Percentiles rank a stretch among this genome's conserved stretches.
Conservation (phyloP, 805 yeast genomes). For the Candida verbasci region DNA sequence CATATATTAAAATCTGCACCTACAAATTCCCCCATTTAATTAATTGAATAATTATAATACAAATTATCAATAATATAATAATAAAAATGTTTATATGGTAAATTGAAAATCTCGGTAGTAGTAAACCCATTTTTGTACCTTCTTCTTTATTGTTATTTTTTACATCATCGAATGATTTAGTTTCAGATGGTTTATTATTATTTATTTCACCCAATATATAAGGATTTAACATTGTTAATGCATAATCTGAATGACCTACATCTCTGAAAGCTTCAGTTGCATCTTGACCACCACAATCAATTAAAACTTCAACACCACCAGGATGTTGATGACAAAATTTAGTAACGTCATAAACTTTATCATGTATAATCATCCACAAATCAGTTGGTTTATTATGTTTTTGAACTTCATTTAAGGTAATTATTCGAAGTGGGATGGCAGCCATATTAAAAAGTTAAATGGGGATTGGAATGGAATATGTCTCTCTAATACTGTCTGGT, state of each 20-base stretch:
- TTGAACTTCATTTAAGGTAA: constrained; percentile 48
- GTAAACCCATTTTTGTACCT: too few species aligned
- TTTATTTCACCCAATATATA: constrained; percentile 22
- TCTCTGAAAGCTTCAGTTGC: constrained; percentile 66
- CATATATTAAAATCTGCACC: too few species aligned
- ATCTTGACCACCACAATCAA: constrained; percentile 76
- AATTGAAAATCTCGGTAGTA: not conserved
- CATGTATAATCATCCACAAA: constrained; percentile 80
- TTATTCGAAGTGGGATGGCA: constrained; percentile 1
- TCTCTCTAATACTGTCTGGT: not conserved
- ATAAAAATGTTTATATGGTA: not conserved
- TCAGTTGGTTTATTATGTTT: constrained; percentile 72
- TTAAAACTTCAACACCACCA: constrained; percentile 65
- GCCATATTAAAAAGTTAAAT: not conserved
- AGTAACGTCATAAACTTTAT: constrained; percentile 74
- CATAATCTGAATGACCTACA: constrained; percentile 34
- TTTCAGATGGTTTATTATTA: not conserved
- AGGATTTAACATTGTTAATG: constrained; percentile 26
- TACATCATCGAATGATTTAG: too few species aligned
- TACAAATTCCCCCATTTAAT: constrained; percentile 1
- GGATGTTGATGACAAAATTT: constrained; percentile 77
- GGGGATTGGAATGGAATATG: not conserved
- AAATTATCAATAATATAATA: not conserved
- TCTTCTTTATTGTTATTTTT: too few species aligned
- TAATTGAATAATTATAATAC: constrained; percentile 1